A percentile compares a stretch with the other conserved stretches of the same genome.
Evolutionary conservation across 2,329 filamentous ascomycete genomes (phyloP).

Genomic region (Cladosporium sp.): DNA sequence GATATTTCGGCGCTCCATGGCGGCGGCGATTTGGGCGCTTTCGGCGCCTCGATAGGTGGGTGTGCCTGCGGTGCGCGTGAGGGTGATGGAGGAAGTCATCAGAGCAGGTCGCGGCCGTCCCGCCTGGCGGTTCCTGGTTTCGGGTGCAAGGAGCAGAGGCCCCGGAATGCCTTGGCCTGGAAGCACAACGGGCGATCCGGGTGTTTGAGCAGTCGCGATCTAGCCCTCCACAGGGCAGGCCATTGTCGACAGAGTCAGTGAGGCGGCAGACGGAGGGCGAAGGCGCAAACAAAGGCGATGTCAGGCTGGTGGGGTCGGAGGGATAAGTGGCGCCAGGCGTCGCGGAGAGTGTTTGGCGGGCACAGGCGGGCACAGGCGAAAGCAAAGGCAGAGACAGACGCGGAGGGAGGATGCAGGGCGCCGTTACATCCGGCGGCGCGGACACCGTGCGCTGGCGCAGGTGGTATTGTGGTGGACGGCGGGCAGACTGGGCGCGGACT

Average conservation of each 20-base stretch:
- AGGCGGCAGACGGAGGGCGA: background rate
- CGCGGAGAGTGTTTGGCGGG: too few relatives aligned
- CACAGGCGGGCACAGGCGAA: background rate
- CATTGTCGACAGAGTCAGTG: background rate
- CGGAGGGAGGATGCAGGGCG: background rate
- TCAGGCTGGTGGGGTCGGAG: background rate
- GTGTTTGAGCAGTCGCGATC: background rate
- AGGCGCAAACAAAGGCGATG: background rate
- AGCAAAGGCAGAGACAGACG: background rate
- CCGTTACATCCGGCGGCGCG: background rate
- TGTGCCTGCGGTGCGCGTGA: background rate
- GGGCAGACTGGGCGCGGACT: background rate
- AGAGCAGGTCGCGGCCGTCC: background rate
- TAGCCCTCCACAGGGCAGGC: slow-evolving; percentile 1
- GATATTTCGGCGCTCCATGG: slow-evolving; percentile 21
- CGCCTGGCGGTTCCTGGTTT: slow-evolving; percentile 1
- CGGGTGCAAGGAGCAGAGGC: background rate
- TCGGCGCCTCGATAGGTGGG: background rate
- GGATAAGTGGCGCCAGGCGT: background rate
- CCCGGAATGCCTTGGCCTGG: slow-evolving; percentile 8
- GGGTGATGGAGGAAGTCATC: background rate
- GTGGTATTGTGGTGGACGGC: background rate
- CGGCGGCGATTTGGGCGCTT: background rate
- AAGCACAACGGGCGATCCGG: background rate
- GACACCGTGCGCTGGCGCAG: background rate